Evolutionary conservation across 2,329 filamentous ascomycete species (phyloP).

Genomic region (Trichocomaceae sp.): DNA sequence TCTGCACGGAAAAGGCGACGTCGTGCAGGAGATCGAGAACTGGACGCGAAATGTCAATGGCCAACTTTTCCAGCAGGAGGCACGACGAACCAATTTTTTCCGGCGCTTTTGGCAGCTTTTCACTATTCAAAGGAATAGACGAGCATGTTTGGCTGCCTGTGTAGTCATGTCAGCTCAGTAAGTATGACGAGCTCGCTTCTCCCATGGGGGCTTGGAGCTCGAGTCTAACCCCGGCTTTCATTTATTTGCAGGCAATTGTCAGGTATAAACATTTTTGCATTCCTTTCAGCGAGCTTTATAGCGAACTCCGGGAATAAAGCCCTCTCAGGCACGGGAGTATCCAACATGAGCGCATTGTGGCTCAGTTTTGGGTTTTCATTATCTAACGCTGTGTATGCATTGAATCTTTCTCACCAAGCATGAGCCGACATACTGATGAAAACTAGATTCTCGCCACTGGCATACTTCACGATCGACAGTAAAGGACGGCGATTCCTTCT

Average conservation of each 20-base stretch:
- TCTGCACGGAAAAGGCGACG: constrained; percentile 7
- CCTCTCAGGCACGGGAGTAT: not conserved
- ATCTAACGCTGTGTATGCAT: constrained; percentile 15
- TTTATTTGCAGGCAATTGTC: constrained; percentile 7
- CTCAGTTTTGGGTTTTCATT: constrained; percentile 16
- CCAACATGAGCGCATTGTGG: constrained; percentile 14
- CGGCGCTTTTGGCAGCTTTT: constrained; percentile 15
- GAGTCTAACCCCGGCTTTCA: not conserved
- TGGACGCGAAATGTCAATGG: constrained; percentile 5
- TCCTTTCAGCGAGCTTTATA: constrained; percentile 13
- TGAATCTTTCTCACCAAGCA: not conserved
- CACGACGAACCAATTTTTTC: constrained; percentile 11
- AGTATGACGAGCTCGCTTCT: not conserved
- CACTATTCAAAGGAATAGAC: constrained; percentile 14
- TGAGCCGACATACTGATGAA: not conserved
- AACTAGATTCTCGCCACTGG: constrained; percentile 14
- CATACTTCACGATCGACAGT: constrained; percentile 17
- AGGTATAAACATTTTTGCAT: constrained; percentile 19
- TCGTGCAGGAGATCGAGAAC: constrained; percentile 11
- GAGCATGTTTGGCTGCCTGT: constrained; percentile 15
- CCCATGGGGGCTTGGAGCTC: not conserved
- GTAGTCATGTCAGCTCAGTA: constrained; percentile 14
- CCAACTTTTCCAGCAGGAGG: constrained; percentile 3
- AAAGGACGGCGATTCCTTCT: constrained; percentile 17
- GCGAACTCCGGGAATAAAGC: not conserved